These are phyloP conservation scores for Dothidotthia symphoricarpi DNA, from an alignment of 2,329 filamentous ascomycete genomes.

Conservation along the genomic window DNA sequence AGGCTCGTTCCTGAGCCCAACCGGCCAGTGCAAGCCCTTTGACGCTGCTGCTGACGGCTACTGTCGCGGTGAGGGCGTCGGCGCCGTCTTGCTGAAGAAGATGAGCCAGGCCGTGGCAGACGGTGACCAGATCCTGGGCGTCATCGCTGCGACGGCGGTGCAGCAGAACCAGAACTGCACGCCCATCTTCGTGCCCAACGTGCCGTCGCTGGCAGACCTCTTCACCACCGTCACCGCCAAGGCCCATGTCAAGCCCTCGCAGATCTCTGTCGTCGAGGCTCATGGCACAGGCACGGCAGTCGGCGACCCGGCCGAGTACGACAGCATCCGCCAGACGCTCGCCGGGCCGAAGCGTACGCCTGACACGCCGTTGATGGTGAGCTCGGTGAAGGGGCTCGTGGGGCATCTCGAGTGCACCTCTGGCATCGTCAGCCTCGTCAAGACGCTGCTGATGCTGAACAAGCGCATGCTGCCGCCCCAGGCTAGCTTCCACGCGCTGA, in stretches of 20 bases:
- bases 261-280: conserved; percentile 11
- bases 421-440: conserved; percentile 24
- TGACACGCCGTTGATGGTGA: conserved; percentile 14
- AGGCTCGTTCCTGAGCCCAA: conserved; percentile 46
- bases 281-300: conserved; percentile 20
- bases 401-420: conserved; percentile 27
- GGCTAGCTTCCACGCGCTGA: conserved; percentile 14
- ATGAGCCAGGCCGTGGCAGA: conserved; percentile 52
- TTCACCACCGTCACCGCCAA: conserved; percentile 7
- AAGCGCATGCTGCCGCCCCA: conserved; percentile 20
- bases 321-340: conserved; percentile 19
- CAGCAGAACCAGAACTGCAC: conserved; percentile 13
- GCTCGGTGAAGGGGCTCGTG: conserved; percentile 34
- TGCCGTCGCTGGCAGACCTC: conserved; percentile 9
- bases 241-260: conserved; percentile 5
- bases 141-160: conserved; percentile 35
- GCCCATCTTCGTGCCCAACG: conserved; percentile 13
- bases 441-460: conserved; percentile 29
- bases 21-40: conserved; percentile 48
- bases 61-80: conserved; percentile 52
- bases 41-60: conserved; percentile 51
- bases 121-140: conserved; percentile 49
- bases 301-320: conserved; percentile 15
- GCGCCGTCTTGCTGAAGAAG: conserved; percentile 51
- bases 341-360: conserved; percentile 2